Base-by-base conservation (phyloP, 805 yeast genomes). In the Candida adriatica region DNA sequence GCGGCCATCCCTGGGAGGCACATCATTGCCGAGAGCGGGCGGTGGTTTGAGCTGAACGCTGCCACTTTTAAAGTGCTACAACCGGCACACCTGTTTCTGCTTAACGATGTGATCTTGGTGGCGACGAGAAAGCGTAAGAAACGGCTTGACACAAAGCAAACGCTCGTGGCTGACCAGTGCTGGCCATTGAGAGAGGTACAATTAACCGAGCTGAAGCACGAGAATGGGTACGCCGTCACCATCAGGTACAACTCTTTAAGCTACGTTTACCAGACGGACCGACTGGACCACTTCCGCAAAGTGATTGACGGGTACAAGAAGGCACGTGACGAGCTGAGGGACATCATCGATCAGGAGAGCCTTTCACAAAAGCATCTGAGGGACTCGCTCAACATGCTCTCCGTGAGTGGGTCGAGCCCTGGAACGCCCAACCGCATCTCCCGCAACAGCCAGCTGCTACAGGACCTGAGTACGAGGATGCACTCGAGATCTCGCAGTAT, bases 21-120 rank as follows among this genome's bases (percentile, higher is more conserved):
- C 54, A 72, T 87, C 2, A 59, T 85, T 13, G 70, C 76, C 8
- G 92, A 87, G 46, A 75, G 86, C 51, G 80, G 81, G 3, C 70
- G 87, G 29, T 88, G 96, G 96, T 74, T 70, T 36, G 95, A 87
- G 55, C 60, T 88, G 38, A 87, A 86, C 48, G 74, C 81, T 3
- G 87, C 92, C 1, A 85, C 94, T 9, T 75, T 85, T 73, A 84
- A 84, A 52, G 79, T 87, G 1, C 64, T 79, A 20, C 77, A 81
- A 43, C 78, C 85, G 2, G 76, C 80, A 5, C 94, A 82, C 47
- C 54, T 88, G 27, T 82, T 83, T 46, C 56, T 88, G 7, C 62
- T 88, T 43, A 87, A 81, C 49, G 96, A 88, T 54, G 66, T 78
- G 46, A 53, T 87, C 1, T 57, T 88, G 35, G 64, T 88, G 23